Percentiles rank a stretch among this genome's conserved stretches.
These are phyloP conservation scores for Fusarium protoensiforme DNA, from an alignment of 2,329 filamentous ascomycete species.

Conservation along the genomic window DNA sequence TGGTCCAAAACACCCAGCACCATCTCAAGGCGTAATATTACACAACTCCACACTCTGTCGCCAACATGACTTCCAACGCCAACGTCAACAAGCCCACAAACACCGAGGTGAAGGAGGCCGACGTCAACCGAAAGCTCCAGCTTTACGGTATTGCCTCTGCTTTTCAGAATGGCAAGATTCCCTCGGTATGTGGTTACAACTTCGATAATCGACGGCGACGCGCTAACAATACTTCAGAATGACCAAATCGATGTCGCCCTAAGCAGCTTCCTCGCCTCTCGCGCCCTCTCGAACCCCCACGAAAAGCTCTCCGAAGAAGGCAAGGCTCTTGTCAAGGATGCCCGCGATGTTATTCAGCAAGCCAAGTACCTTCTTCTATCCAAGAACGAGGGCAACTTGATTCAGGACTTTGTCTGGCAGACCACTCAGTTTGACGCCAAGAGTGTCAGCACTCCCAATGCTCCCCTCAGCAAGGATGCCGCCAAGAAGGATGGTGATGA, in stretches of 20 bases:
- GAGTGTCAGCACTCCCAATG: constrained; percentile 69
- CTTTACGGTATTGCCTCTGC: constrained; percentile 90
- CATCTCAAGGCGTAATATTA: constrained; percentile 27
- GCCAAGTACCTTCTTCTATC: constrained; percentile 86
- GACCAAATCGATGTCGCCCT: constrained; percentile 95
- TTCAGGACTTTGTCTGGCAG: constrained; percentile 98
- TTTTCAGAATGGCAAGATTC: constrained; percentile 89
- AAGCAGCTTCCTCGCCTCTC: constrained; percentile 85
- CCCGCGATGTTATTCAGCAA: constrained; percentile 82
- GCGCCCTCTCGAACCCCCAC: constrained; percentile 75
- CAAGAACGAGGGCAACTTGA: constrained; percentile 94
- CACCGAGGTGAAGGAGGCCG: constrained; percentile 79
- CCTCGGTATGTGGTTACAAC: constrained; percentile 71
- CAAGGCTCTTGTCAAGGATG: constrained; percentile 78
- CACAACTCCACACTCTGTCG: constrained; percentile 22
- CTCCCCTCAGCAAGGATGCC: constrained; percentile 78
- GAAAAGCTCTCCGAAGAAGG: constrained; percentile 85
- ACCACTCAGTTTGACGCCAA: constrained; percentile 79
- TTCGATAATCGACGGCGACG: neutral
- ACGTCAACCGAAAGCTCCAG: constrained; percentile 94
- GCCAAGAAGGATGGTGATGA: constrained; percentile 86
- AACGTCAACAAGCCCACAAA: constrained; percentile 80
- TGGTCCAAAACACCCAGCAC: constrained; percentile 7
- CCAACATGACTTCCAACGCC: constrained; percentile 51
- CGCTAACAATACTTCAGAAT: constrained; percentile 67